Base-by-base conservation (phyloP, 495 filamentous ascomycete species). In the Lepraria neglecta region DNA sequence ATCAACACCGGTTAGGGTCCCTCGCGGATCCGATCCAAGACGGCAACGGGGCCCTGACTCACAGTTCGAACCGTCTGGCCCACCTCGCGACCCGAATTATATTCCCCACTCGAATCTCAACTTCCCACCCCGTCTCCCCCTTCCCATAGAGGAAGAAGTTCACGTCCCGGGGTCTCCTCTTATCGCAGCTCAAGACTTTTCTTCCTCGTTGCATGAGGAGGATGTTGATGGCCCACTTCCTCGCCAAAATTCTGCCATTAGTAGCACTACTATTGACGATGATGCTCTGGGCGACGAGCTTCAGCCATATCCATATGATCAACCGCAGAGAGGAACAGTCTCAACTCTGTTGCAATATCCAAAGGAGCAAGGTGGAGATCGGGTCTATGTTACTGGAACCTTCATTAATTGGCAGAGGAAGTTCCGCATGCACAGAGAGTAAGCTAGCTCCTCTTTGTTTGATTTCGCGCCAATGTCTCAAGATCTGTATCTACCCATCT, bases 341-440 rank as follows among this genome's bases (percentile, higher is more conserved):
- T 90, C 91, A 9, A 95, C 90, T 14, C 70, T 80, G 38, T 82
- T 98, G 43, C 86, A 90, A 73, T 98, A 92, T 94, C 80, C 77
- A 14, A 54, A 54, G 15, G 51, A 54, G 55, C 80, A 84, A 30
- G 82, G 81, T 42, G 88, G 87, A 38, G 82, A 95, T 58, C 94
- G 90, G 75, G 85, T 97, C 60, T 97, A 95, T 72, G 89, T 98
- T 43, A 97, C 95, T 1, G 94, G 94, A 63, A 97, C 95, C 21
- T 96, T 97, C 69, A 92, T 92, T 59, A 85, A 89, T 68, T 98
- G 94, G 94, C 89, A 90, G 71, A 86, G 88, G 73, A 97, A 97
- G 72, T 92, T 87, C 66, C 83, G 85, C 56, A 75, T 98, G 69
- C 84, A 89, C 71, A 86, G 82, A 78, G 85, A 86, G 92, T 96